Conservation (phyloP, 345 rosid genomes). For the Eucalyptus regnans region DNA sequence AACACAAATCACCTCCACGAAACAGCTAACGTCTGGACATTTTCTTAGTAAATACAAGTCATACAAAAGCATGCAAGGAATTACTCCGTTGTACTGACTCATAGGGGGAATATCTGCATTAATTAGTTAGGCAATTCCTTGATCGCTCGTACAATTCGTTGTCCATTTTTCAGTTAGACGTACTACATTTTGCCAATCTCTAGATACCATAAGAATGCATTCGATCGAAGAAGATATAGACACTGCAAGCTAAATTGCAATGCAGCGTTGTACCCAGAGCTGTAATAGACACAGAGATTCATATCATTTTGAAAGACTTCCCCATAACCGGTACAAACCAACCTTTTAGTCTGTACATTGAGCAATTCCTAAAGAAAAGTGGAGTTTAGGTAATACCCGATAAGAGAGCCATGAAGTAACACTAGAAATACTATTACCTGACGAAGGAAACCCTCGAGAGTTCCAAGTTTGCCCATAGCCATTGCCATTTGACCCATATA, state of each 20-base stretch:
- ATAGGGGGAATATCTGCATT: background rate
- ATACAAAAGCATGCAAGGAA: background rate
- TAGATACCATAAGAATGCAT: background rate
- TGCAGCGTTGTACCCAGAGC: background rate
- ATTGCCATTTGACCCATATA: conserved; percentile 99
- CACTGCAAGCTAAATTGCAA: background rate
- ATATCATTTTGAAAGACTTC: background rate
- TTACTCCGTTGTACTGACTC: background rate
- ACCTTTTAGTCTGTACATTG: background rate
- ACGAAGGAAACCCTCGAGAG: conserved; percentile 71
- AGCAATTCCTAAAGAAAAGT: background rate
- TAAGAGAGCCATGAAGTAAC: background rate
- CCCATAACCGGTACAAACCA: background rate
- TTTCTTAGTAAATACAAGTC: background rate
- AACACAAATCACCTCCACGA: background rate
- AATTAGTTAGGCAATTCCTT: background rate
- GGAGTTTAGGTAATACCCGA: background rate
- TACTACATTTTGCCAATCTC: background rate
- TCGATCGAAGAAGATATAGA: background rate
- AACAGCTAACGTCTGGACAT: background rate
- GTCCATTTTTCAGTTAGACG: background rate
- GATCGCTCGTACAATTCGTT: background rate
- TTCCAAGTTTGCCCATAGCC: conserved; percentile 98
- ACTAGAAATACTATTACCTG: conserved; percentile 27
- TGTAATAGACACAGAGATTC: background rate